phyloP scores from a whole-genome alignment of 140 eudicot genomes.

The Ambrosia hybrid region DNA sequence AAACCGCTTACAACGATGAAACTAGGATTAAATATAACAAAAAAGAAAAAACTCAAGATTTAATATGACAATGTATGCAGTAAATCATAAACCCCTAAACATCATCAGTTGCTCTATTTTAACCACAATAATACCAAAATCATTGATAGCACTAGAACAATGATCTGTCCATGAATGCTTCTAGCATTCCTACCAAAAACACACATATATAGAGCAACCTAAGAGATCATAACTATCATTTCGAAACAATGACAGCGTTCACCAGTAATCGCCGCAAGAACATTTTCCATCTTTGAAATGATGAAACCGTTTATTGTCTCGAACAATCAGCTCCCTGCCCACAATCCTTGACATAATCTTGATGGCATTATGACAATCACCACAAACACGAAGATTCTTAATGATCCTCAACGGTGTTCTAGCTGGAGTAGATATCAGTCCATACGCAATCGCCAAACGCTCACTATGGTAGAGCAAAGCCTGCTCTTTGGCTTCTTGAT shows the following conservation, averaged over 20 bases:
- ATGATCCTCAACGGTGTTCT: slow-evolving; percentile 68
- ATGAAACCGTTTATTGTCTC: slow-evolving; percentile 88
- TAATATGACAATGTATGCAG: slow-evolving; percentile 12
- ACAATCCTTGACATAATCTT: slow-evolving; percentile 93
- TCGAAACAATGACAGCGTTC: slow-evolving; percentile 1
- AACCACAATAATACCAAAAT: slow-evolving; percentile 18
- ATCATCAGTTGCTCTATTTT: slow-evolving; percentile 11
- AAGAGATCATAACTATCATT: background rate
- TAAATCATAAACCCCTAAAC: background rate
- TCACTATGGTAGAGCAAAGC: slow-evolving; percentile 85
- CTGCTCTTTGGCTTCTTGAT: slow-evolving; percentile 95
- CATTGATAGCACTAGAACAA: too few species aligned
- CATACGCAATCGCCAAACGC: slow-evolving; percentile 81
- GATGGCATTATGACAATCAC: slow-evolving; percentile 90
- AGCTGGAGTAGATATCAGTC: slow-evolving; percentile 82
- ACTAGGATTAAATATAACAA: background rate
- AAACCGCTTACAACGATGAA: slow-evolving; percentile 3
- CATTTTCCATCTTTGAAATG: slow-evolving; percentile 94
- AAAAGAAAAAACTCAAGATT: background rate
- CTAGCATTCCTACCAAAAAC: slow-evolving; percentile 3
- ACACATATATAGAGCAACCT: background rate
- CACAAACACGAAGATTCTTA: slow-evolving; percentile 70
- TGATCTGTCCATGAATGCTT: too few species aligned
- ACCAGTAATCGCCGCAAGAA: slow-evolving; percentile 93
- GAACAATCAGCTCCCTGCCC: slow-evolving; percentile 84